These are phyloP conservation scores for Metschnikowia arizonensis DNA, from an alignment of 805 yeast genomes.

Conservation along the genomic window DNA sequence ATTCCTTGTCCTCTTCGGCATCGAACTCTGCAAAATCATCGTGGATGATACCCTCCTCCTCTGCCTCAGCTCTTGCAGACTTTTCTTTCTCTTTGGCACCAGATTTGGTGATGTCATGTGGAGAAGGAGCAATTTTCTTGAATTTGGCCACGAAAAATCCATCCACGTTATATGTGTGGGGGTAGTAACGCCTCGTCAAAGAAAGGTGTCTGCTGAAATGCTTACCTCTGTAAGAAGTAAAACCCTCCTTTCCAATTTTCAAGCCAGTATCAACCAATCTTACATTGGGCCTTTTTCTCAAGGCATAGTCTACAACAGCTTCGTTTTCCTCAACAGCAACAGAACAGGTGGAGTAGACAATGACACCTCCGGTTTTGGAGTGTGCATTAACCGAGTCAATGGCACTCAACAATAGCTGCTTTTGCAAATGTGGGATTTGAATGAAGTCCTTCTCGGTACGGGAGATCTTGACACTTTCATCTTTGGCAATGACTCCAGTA, in stretches of 20 bases:
- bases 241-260: constrained; percentile 93
- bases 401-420: constrained; percentile 88
- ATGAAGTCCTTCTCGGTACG: constrained; percentile 96
- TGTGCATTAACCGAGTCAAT: constrained; percentile 95
- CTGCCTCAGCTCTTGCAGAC: constrained; percentile 75
- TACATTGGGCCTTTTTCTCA: constrained; percentile 94
- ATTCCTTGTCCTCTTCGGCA: constrained; percentile 65
- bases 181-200: constrained; percentile 92
- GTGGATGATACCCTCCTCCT: constrained; percentile 75
- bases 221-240: constrained; percentile 89
- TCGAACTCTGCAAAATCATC: constrained; percentile 85
- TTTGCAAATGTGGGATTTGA: constrained; percentile 94
- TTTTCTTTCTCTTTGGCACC: constrained; percentile 85
- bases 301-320: constrained; percentile 96
- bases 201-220: constrained; percentile 73
- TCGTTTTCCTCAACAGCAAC: constrained; percentile 98
- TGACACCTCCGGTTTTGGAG: constrained; percentile 86
- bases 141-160: constrained; percentile 98
- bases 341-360: constrained; percentile 97
- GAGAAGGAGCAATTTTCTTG: constrained; percentile 82
- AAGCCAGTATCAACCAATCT: constrained; percentile 89
- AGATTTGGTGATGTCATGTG: constrained; percentile 79
- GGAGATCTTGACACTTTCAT: constrained; percentile 86
- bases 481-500: constrained; percentile 98
- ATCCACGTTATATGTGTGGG: constrained; percentile 97